A percentile compares a stretch with the other conserved stretches of the same genome.
phyloP scores from a whole-genome alignment of 1,284 basidiomycete genomes.

The Leccinum pseudoinsigne region DNA sequence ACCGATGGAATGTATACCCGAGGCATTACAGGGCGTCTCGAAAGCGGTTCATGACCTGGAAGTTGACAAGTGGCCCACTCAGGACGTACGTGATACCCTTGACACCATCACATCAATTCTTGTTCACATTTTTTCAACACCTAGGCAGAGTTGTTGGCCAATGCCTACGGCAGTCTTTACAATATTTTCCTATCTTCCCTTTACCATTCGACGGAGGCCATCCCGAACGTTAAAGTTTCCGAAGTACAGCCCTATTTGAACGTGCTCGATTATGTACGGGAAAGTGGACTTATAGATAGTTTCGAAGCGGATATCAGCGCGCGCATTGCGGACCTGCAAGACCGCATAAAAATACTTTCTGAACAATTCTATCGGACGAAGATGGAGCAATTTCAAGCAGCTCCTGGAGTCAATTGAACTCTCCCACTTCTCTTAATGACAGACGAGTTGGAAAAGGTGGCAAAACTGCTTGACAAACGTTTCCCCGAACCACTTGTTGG shows the following conservation, averaged over 20 bases:
- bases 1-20: slow-evolving; percentile 92
- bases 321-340: slow-evolving; percentile 69
- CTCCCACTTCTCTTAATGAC: slow-evolving; percentile 81
- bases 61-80: slow-evolving; percentile 75
- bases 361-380: slow-evolving; percentile 71
- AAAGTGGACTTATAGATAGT: slow-evolving; percentile 65
- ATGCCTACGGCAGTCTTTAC: slow-evolving; percentile 73
- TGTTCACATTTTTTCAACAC: slow-evolving; percentile 17
- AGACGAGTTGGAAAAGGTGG: slow-evolving; percentile 85
- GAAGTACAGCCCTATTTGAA: slow-evolving; percentile 65
- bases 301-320: slow-evolving; percentile 66
- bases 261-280: slow-evolving; percentile 71
- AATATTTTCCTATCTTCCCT: slow-evolving; percentile 84
- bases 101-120: not conserved
- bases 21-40: slow-evolving; percentile 76
- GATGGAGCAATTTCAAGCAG: slow-evolving; percentile 63
- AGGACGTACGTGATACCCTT: slow-evolving; percentile 64
- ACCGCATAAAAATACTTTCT: slow-evolving; percentile 57
- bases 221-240: slow-evolving; percentile 70
- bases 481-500: slow-evolving; percentile 83
- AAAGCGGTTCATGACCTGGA: slow-evolving; percentile 71
- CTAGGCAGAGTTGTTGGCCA: slow-evolving; percentile 65
- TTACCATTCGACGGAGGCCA: slow-evolving; percentile 81
- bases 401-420: slow-evolving; percentile 75
- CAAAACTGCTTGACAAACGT: slow-evolving; percentile 81